phyloP scores from a whole-genome alignment of 306 rosid species.

The Gynostemma pentaphyllum region DNA sequence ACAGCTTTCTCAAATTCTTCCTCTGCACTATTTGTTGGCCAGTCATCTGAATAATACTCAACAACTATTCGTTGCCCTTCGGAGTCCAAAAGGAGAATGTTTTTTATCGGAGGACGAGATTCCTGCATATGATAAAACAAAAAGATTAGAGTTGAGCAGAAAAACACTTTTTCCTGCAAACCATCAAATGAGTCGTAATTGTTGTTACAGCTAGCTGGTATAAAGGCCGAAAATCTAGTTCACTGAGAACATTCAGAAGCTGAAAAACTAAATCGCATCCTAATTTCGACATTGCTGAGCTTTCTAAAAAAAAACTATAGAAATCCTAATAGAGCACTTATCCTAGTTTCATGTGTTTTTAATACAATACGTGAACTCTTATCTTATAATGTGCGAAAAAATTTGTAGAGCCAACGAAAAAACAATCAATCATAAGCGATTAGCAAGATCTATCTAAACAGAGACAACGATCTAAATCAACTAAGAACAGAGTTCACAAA shows the following conservation, averaged over 20 bases:
- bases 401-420: too few species aligned
- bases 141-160: neutral
- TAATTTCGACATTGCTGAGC: neutral
- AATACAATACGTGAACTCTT: neutral
- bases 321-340: neutral
- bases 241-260: neutral
- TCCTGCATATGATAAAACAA: conserved; percentile 27
- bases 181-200: neutral
- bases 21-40: conserved; percentile 69
- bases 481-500: neutral
- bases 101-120: conserved; percentile 56
- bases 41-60: conserved; percentile 76
- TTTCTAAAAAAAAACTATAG: neutral
- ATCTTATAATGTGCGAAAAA: neutral
- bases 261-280: neutral
- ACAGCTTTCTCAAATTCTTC: conserved; percentile 71
- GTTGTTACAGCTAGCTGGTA: neutral
- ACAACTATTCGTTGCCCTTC: conserved; percentile 96
- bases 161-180: neutral
- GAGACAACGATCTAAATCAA: conserved; percentile 2
- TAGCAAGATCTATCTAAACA: neutral
- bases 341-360: neutral
- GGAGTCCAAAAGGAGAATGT: conserved; percentile 73
- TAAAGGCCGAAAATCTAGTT: neutral
- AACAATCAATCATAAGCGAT: too few species aligned